Conservation (phyloP, 2,329 filamentous ascomycete genomes). For the Colletotrichum musae region DNA sequence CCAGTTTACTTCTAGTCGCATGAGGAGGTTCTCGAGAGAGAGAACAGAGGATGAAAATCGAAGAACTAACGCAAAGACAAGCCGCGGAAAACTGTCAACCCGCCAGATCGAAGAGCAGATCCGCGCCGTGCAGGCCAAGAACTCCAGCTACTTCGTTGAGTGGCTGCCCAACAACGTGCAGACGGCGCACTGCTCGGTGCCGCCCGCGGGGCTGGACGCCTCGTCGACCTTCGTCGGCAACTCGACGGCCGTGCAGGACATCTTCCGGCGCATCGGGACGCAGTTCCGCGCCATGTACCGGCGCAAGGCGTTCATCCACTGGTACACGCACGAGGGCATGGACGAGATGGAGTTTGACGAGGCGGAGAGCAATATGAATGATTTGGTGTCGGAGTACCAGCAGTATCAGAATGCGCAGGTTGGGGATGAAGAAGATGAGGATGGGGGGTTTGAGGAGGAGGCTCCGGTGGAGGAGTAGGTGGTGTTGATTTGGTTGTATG, state of each 20-base stretch:
- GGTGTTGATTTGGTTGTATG: not conserved
- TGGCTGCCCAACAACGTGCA: constrained; percentile 99
- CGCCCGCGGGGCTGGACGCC: constrained; percentile 97
- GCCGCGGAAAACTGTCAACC: constrained; percentile 99
- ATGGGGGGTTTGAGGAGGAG: constrained; percentile 85
- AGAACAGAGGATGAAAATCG: no score
- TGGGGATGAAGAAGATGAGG: constrained; percentile 89
- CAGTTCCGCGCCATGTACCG: constrained; percentile 99
- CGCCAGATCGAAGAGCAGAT: constrained; percentile 99
- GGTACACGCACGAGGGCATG: constrained; percentile 99
- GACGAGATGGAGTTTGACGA: constrained; percentile 99
- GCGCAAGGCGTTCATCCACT: constrained; percentile 99
- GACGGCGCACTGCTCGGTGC: constrained; percentile 98
- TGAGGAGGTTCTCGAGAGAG: no score
- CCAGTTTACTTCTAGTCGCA: not conserved
- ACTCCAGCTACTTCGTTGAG: constrained; percentile 99
- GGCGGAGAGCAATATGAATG: constrained; percentile 99
- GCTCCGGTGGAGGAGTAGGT: constrained; percentile 69
- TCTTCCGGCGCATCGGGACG: constrained; percentile 99
- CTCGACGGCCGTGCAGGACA: constrained; percentile 99
- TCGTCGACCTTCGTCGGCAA: constrained; percentile 99
- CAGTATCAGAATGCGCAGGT: constrained; percentile 99
- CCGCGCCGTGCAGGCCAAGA: constrained; percentile 99
- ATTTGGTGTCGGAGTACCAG: constrained; percentile 99
- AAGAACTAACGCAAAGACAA: constrained; percentile 54